Evolutionary conservation across 441 rosid genomes (phyloP), one percentile per base, ranked within the genome.

Genomic region (Adansonia madagascariensis): DNA sequence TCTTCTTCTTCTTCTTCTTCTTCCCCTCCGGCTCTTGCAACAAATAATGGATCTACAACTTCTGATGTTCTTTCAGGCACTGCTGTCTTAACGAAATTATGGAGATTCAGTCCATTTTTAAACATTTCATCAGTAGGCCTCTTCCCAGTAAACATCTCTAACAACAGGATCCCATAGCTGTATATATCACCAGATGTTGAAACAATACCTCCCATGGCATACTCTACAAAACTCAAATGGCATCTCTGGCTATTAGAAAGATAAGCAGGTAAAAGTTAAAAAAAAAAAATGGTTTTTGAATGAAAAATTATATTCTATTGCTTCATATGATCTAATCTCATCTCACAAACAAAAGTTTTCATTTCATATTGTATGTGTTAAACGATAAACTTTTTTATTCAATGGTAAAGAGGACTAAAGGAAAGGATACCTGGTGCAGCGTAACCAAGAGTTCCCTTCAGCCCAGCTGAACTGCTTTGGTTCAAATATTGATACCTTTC

Each of bases 211-310:
- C 61, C 47, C 43, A 50, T 70, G 74, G 14, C 74, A 46, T 70
- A 70, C 74, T 70, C 61, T 70, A 31, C 74, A 70, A 49, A 67
- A 67, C 27, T 11, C n/a, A 66, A 44, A 67, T 44, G 35, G 71
- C 10, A 17, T 3, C 53, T 67, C 71, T 18, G 12, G 52, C 12
- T 44, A 14, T 67, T 44, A 67, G 71, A 17, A n/a, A 39, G 49
- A 64, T 64, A 43, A 27, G 43, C 43, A 61, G 12, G 66, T 5
- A 27, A 61, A 24, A 61, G 39, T 10, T 35, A 43, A 43, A 43
- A 43, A 43, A 43, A 43, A 43, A 43, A 43, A 43, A 6, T 6
- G 46, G 46, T 43, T 6, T 35, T 35, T 35, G 41, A 35, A 35
- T 35, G 41, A 35, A 35, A 35, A 35, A 35, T 35, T 35, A 35